Evolutionary conservation across 129 eudicot species (phyloP).

Genomic region (Heracleum sosnowskyi): DNA sequence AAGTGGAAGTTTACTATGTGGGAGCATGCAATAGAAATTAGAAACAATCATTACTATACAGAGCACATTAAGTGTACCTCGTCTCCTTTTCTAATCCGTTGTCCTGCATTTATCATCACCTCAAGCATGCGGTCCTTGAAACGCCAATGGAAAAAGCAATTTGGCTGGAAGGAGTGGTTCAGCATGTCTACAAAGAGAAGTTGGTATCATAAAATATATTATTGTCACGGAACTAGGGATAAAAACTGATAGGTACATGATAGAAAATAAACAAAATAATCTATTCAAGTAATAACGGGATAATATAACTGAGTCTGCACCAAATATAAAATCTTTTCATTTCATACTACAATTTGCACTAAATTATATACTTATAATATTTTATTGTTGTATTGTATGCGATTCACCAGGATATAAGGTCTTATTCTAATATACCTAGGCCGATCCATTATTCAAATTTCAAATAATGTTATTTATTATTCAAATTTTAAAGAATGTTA

Average conservation of each 20-base stretch:
- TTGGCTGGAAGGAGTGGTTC: slow-evolving; percentile 91
- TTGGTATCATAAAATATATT: background rate
- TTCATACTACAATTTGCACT: background rate
- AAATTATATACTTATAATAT: background rate
- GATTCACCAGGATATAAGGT: background rate
- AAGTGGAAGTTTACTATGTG: background rate
- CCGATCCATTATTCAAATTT: background rate
- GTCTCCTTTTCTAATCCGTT: slow-evolving; percentile 66
- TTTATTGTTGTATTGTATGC: background rate
- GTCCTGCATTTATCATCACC: slow-evolving; percentile 98
- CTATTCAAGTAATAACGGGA: background rate
- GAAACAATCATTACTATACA: background rate
- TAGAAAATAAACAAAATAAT: background rate
- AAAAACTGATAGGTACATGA: background rate
- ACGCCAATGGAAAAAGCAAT: slow-evolving; percentile 98
- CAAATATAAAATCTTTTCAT: background rate
- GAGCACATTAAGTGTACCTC: slow-evolving; percentile 41
- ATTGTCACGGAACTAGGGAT: slow-evolving; percentile 2
- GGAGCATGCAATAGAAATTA: slow-evolving; percentile 1
- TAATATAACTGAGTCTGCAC: background rate
- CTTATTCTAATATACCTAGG: background rate
- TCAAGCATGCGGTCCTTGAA: slow-evolving; percentile 95
- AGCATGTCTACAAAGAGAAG: slow-evolving; percentile 67
- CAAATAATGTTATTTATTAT: background rate
- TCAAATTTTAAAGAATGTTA: background rate